Base-by-base conservation (phyloP, 495 filamentous ascomycete species). In the Cercophora sp. region DNA sequence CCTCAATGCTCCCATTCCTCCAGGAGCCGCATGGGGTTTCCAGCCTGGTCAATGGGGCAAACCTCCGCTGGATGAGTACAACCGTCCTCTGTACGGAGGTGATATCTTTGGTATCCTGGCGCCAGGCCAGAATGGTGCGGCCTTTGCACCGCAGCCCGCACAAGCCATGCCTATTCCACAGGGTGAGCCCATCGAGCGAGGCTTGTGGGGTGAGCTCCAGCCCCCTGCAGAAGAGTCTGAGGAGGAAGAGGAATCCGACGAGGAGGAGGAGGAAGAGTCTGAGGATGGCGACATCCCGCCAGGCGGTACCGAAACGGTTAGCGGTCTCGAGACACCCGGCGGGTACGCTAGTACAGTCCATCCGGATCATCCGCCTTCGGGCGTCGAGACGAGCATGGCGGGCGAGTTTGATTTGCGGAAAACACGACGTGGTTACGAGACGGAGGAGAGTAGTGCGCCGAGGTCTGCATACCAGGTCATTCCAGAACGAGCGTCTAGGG, bases 31-130 rank as follows among this genome's bases (percentile, higher is more conserved):
- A 60, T 98, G 93, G 93, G 93, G 93, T 13, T 96, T 95, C 63
- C 87, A 91, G 59, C 90, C 93, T 23, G 93, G 93, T 35, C 91
- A 92, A 31, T 98, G 93, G 70, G 93, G 93, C 40, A 96, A 96
- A 64, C 93, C 93, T 2, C 93, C 93, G 2, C 83, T 94, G 0
- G 91, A 96, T 65, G 93, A 96, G 58, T 87, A 87, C 63, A 91
- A 93, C 65, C 71, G 87, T 20, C 91, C 93, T 1, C 73, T 96
- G 6, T 97, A 89, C 63, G 93, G 93, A 44, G 91, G 91, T 48
- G 93, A 96, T 66, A 89, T 96, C 25, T 95, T 96, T 62, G 93
- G 93, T 50, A 83, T 91, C 41, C 71, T 88, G 50, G 35, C 35
- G 1, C 35, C 35, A 5, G 85, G 88, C 54, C 41, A 58, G 5